Percentiles rank a stretch among this genome's conserved stretches.
Evolutionary conservation across 2,329 filamentous ascomycete genomes (phyloP).

Genomic region (Sporothrix globosa): DNA sequence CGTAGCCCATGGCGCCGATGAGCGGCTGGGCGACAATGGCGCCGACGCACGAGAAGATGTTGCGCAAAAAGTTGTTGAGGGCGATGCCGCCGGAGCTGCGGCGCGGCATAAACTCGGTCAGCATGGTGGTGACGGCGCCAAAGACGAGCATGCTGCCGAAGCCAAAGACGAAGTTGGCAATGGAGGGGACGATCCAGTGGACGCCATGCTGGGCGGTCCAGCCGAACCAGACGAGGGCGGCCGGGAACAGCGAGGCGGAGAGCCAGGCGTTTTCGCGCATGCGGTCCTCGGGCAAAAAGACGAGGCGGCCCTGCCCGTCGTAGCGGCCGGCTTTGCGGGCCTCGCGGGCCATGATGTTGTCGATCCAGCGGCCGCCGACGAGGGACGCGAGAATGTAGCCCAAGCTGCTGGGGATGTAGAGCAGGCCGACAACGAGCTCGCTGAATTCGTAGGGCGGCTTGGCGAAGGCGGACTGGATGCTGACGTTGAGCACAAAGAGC

Average conservation of each 20-base stretch:
- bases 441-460: constrained; percentile 68
- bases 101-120: constrained; percentile 80
- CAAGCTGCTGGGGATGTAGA: constrained; percentile 75
- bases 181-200: constrained; percentile 64
- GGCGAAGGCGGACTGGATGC: constrained; percentile 71
- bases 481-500: constrained; percentile 78
- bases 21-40: constrained; percentile 70
- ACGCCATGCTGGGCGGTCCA: constrained; percentile 71
- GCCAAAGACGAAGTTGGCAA: constrained; percentile 75
- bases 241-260: constrained; percentile 70
- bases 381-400: constrained; percentile 73
- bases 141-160: constrained; percentile 79
- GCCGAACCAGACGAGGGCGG: constrained; percentile 73
- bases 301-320: constrained; percentile 65
- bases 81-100: constrained; percentile 73
- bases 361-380: constrained; percentile 76
- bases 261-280: constrained; percentile 83
- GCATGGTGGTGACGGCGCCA: constrained; percentile 74
- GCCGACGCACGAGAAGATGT: constrained; percentile 75
- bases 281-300: constrained; percentile 76
- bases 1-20: constrained; percentile 70
- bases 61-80: constrained; percentile 79
- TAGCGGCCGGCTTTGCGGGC: constrained; percentile 70
- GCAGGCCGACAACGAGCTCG: constrained; percentile 69
- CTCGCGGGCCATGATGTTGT: constrained; percentile 77